Base-by-base conservation (phyloP, 192 early-diverging fungal species). In the Haplosporangium gracile region DNA sequence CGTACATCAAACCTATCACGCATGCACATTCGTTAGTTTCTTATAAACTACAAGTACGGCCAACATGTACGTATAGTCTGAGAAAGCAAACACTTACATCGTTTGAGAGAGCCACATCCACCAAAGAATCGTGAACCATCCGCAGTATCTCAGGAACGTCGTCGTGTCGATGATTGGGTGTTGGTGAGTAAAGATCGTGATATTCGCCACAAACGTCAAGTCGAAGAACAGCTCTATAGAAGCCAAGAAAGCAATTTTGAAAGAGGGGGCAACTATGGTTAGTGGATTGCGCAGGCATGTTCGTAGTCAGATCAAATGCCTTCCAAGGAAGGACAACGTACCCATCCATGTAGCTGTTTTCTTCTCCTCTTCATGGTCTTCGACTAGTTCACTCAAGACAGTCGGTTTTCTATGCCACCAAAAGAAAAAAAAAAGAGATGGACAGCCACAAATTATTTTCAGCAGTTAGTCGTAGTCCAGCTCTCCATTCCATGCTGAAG, bases 31-130 rank as follows among this genome's bases (percentile, higher is more conserved):
- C 22, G 9, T 65, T 65, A 65, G 60, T 32, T 32, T 60, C n/a
- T 60, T 2, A 55, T 53, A 24, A 6, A 29, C 24, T 26, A 24
- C n/a, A 26, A 7, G 57, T 2, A 26, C 57, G 13, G 9, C 43
- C 13, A 45, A 1, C 0, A 11, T 45, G 10, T 45, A 45, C 11
- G 11, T 45, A 36, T 36, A 10, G 43, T 2, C 11, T 45, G 43
- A 45, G 9, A 24, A 24, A 29, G 7, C 15, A 5, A 2, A 2
- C 5, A 20, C 78, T n/a, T 79, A 79, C 89, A 91, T 82, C 29
- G 88, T 89, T 69, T 89, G 89, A 15, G 89, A 85, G 0, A 83
- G 76, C 87, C 90, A 91, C 72, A 88, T 88, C 88, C 89, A 91
- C 88, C 90, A 89, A 57, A 89, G 81, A 22, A 89, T 91, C 9